Conservation (phyloP, 208 protist species). For the Leishmania turanica region DNA sequence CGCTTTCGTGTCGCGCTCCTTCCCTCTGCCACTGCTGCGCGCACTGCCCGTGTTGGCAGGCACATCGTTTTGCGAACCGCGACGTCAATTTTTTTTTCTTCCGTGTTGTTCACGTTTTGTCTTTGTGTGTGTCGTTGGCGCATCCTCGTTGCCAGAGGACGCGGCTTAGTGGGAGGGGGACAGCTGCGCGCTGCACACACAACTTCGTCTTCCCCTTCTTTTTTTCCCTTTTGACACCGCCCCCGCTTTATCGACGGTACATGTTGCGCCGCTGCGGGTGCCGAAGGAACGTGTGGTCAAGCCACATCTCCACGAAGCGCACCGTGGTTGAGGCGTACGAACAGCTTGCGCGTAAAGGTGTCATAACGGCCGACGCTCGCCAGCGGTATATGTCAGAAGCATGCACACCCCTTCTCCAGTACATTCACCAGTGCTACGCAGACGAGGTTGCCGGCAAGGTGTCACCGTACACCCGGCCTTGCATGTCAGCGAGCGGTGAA, state of each 20-base stretch:
- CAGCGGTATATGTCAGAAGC: conserved; percentile 71
- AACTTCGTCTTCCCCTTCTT: neutral
- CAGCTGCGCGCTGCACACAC: neutral
- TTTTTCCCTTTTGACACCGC: neutral
- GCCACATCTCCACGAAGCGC: conserved; percentile 48
- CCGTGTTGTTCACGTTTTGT: neutral
- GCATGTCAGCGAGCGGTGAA: neutral
- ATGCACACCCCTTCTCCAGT: conserved; percentile 58
- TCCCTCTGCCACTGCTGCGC: neutral
- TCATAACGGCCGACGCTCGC: conserved; percentile 45
- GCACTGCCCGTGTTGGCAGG: neutral
- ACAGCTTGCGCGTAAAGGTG: conserved; percentile 65
- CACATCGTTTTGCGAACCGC: neutral
- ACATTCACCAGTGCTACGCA: conserved; percentile 37
- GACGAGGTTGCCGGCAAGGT: conserved; percentile 21
- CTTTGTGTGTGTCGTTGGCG: neutral
- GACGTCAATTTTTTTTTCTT: neutral
- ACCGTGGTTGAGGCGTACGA: conserved; percentile 74
- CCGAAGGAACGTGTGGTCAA: conserved; percentile 46
- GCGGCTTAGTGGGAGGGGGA: neutral
- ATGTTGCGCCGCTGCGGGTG: conserved; percentile 15
- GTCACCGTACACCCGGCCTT: conserved; percentile 5
- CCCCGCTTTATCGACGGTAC: neutral
- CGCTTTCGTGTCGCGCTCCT: neutral
- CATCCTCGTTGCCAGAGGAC: neutral